Evolutionary conservation across 495 filamentous ascomycete species (phyloP).

Genomic region (Pseudevernia furfuracea): DNA sequence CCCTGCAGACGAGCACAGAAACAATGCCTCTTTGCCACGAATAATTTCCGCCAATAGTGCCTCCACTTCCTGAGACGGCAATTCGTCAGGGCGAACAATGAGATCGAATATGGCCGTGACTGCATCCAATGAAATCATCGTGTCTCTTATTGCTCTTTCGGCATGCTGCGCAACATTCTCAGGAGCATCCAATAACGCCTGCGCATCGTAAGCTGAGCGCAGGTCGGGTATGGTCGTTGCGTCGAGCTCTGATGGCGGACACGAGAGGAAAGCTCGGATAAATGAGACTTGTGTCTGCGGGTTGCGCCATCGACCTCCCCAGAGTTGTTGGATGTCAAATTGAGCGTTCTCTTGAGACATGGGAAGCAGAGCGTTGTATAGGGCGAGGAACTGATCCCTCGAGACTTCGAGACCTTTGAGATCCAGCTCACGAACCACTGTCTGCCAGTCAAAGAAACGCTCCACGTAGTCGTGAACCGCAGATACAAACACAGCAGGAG

Average conservation of each 20-base stretch:
- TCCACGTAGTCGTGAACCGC: constrained; percentile 48
- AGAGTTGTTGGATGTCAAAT: constrained; percentile 74
- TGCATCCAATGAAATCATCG: constrained; percentile 81
- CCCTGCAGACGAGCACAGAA: constrained; percentile 69
- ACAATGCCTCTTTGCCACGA: constrained; percentile 61
- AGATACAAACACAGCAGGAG: constrained; percentile 65
- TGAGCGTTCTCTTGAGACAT: constrained; percentile 53
- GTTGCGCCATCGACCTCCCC: constrained; percentile 86
- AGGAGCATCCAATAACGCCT: constrained; percentile 67
- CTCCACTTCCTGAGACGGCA: constrained; percentile 31
- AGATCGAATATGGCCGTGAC: constrained; percentile 74
- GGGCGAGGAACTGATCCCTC: constrained; percentile 65
- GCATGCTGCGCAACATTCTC: constrained; percentile 63
- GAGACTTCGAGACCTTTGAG: constrained; percentile 67
- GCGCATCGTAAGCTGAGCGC: constrained; percentile 63
- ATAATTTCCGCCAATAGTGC: constrained; percentile 53
- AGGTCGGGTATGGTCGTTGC: constrained; percentile 73
- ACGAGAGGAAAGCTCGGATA: constrained; percentile 67
- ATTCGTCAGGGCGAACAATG: constrained; percentile 34
- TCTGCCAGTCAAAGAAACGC: constrained; percentile 67
- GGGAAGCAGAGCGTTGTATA: constrained; percentile 68
- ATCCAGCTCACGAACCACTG: constrained; percentile 76
- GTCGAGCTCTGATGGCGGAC: constrained; percentile 66
- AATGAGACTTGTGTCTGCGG: constrained; percentile 84
- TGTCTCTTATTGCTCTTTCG: constrained; percentile 68